Conservation (phyloP, 2,329 filamentous ascomycete species). For the Escovopsis sp. region DNA sequence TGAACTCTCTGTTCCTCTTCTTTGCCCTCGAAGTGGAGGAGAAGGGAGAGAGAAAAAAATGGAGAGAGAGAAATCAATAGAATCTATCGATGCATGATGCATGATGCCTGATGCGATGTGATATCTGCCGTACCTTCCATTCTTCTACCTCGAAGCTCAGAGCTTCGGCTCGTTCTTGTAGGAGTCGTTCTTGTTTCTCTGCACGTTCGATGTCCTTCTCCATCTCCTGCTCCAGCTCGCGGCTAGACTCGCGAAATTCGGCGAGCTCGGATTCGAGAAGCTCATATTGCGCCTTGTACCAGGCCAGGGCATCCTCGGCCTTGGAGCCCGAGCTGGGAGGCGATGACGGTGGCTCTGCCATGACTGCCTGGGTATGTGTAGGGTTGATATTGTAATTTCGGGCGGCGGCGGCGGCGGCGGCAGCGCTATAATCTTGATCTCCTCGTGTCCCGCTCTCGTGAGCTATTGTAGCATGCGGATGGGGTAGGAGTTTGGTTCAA, state of each 20-base stretch:
- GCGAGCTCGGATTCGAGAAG: constrained; percentile 79
- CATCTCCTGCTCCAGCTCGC: constrained; percentile 83
- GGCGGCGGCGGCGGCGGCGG: not conserved
- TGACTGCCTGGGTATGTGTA: constrained; percentile 14
- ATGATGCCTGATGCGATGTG: not conserved
- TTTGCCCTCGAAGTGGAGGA: not conserved
- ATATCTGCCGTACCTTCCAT: constrained; percentile 64
- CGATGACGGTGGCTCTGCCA: constrained; percentile 48
- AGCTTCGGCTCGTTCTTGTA: constrained; percentile 77
- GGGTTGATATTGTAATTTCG: not conserved
- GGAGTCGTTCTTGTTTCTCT: constrained; percentile 75
- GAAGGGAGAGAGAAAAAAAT: not conserved
- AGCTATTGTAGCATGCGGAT: too few species aligned
- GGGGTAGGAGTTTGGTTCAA: not conserved
- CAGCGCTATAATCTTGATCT: too few species aligned
- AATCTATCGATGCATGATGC: not conserved
- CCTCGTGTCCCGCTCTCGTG: too few species aligned
- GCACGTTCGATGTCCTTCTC: constrained; percentile 93
- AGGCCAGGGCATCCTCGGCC: constrained; percentile 64
- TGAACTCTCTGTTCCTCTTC: too few species aligned
- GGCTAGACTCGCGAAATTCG: constrained; percentile 88
- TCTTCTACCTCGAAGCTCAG: constrained; percentile 86
- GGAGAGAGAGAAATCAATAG: not conserved
- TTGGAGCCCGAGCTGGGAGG: constrained; percentile 40
- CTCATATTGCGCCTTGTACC: constrained; percentile 95